phyloP scores from a whole-genome alignment of 2,329 filamentous ascomycete genomes.

The Pseudogymnoascus sp. region DNA sequence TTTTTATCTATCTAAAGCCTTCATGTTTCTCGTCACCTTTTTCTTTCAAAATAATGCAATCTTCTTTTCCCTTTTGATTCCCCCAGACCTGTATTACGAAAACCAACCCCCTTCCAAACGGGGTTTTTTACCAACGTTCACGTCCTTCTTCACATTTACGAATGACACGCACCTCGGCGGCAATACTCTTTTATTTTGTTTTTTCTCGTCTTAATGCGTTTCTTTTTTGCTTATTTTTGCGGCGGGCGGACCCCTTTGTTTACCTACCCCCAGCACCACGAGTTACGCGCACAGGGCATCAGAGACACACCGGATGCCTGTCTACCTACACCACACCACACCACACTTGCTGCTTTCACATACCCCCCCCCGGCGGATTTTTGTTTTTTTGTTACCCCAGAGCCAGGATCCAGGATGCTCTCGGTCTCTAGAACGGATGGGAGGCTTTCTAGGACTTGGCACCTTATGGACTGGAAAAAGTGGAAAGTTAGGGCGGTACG shows the following conservation, averaged over 20 bases:
- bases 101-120: background rate
- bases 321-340: background rate
- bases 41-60: background rate
- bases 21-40: background rate
- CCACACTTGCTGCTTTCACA: background rate
- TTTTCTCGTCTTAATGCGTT: background rate
- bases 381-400: background rate
- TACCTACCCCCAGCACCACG: background rate
- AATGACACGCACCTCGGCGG: slow-evolving; percentile 4
- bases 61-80: background rate
- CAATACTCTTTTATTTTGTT: background rate
- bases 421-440: background rate
- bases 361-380: background rate
- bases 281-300: background rate
- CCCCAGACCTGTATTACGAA: slow-evolving; percentile 7
- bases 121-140: background rate
- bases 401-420: background rate
- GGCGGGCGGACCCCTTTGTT: background rate
- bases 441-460: background rate
- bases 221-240: background rate
- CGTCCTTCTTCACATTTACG: background rate
- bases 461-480: background rate
- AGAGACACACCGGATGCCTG: background rate
- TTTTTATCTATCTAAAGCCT: background rate
- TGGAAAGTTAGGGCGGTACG: background rate